A percentile compares a stretch with the other conserved stretches of the same genome.
phyloP scores from a whole-genome alignment of 768 basidiomycete species.

The Boletus sp. region DNA sequence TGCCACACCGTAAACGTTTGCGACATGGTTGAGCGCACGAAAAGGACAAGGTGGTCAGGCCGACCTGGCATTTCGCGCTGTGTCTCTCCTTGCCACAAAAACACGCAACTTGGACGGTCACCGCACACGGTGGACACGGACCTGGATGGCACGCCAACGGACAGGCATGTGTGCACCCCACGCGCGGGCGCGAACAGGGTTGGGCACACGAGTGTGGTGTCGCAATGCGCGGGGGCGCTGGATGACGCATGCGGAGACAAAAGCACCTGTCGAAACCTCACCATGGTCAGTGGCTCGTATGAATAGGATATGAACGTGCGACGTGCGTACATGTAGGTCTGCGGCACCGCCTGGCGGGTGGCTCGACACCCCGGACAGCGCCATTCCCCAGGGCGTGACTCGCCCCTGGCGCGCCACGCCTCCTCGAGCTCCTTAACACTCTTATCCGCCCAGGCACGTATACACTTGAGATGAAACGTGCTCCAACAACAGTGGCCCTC shows the following conservation, averaged over 20 bases:
- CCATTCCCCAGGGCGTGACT: constrained; percentile 76
- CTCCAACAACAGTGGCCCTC: constrained; percentile 76
- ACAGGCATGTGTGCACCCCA: constrained; percentile 76
- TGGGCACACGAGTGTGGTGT: constrained; percentile 78
- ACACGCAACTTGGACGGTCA: constrained; percentile 75
- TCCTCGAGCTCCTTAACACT: constrained; percentile 70
- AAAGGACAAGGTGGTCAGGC: constrained; percentile 33
- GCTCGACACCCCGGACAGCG: constrained; percentile 92
- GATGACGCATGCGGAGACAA: constrained; percentile 73
- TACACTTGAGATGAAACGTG: constrained; percentile 88
- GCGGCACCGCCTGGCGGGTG: constrained; percentile 64
- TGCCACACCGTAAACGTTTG: constrained; percentile 59
- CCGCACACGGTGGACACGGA: constrained; percentile 91
- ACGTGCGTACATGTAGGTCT: constrained; percentile 53
- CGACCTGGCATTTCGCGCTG: constrained; percentile 43
- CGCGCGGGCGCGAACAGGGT: constrained; percentile 60
- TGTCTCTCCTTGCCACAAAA: constrained; percentile 64
- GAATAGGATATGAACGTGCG: not conserved
- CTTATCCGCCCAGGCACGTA: constrained; percentile 83
- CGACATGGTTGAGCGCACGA: constrained; percentile 41
- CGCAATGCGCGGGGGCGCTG: constrained; percentile 63
- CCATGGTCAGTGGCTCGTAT: not conserved
- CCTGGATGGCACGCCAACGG: constrained; percentile 89
- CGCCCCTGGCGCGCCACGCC: constrained; percentile 72
- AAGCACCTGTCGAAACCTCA: constrained; percentile 61